phyloP scores from a whole-genome alignment of 225 moss, liverwort and hornwort species.

The Ulota crispa region DNA sequence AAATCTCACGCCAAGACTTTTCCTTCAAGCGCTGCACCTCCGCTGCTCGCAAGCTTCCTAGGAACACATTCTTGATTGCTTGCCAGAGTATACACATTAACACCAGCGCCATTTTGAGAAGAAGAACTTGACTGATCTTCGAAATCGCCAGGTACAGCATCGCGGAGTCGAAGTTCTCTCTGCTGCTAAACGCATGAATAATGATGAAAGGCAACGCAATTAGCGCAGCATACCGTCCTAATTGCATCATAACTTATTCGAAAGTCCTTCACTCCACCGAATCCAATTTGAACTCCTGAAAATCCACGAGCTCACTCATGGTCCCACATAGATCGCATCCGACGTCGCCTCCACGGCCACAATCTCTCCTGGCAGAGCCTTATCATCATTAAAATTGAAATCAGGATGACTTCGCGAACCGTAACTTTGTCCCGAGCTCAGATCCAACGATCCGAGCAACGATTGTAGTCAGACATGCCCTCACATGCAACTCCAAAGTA shows the following conservation, averaged over 20 bases:
- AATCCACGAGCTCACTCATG: no score
- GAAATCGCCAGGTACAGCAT: constrained; percentile 98
- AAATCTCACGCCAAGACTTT: constrained; percentile 97
- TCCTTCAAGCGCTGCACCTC: constrained; percentile 98
- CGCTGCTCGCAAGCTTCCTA: constrained; percentile 86
- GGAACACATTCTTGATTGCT: constrained; percentile 83
- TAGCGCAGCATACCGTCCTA: constrained; percentile 85
- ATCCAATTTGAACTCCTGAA: no score
- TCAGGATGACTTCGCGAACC: no score
- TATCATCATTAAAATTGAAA: no score
- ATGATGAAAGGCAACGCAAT: constrained; percentile 73
- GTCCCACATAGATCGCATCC: no score
- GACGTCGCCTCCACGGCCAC: no score
- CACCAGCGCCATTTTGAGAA: constrained; percentile 91
- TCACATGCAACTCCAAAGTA: no score
- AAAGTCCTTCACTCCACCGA: constrained; percentile 21
- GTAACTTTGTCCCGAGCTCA: no score
- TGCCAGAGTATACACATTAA: constrained; percentile 93
- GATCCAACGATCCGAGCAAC: no score
- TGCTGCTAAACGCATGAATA: constrained; percentile 81
- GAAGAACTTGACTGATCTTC: constrained; percentile 86
- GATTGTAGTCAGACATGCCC: no score
- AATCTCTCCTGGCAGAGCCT: no score
- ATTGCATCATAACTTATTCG: constrained; percentile 70
- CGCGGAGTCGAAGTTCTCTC: constrained; percentile 97